phyloP scores from a whole-genome alignment of 768 basidiomycete genomes.

The Rhizopogon roseolus region DNA sequence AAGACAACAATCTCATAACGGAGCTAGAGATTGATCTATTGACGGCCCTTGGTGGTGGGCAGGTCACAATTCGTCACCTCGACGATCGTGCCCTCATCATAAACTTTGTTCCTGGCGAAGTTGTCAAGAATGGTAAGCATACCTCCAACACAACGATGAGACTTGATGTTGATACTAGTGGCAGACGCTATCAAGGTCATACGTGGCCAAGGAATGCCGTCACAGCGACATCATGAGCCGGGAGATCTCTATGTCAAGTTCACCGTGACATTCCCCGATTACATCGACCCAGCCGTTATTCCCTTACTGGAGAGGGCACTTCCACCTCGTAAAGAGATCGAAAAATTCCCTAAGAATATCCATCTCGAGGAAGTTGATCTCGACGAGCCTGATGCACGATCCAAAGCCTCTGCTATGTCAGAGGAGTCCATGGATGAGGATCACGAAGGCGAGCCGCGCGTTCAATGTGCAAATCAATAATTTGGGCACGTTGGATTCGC shows the following conservation, averaged over 20 bases:
- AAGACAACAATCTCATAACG: conserved; percentile 80
- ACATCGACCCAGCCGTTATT: conserved; percentile 62
- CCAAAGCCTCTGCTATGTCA: conserved; percentile 41
- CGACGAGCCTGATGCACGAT: conserved; percentile 65
- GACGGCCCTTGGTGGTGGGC: conserved; percentile 90
- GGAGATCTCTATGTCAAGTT: conserved; percentile 91
- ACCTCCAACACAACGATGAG: background rate
- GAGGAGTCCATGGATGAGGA: conserved; percentile 95
- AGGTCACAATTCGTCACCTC: conserved; percentile 85
- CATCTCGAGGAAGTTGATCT: conserved; percentile 82
- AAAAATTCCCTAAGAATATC: conserved; percentile 62
- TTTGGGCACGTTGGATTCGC: conserved; percentile 5
- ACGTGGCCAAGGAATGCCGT: conserved; percentile 96
- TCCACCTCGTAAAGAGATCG: conserved; percentile 66
- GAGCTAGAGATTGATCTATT: conserved; percentile 92
- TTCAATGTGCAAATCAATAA: conserved; percentile 94
- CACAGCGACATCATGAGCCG: conserved; percentile 93
- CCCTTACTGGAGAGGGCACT: conserved; percentile 80
- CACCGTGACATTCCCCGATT: conserved; percentile 84
- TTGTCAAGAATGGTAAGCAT: conserved; percentile 84
- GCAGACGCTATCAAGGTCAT: conserved; percentile 88
- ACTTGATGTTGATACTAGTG: background rate
- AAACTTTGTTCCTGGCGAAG: conserved; percentile 81
- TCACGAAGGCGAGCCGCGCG: conserved; percentile 77
- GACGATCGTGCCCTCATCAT: conserved; percentile 89